Evolutionary conservation across 2,329 filamentous ascomycete genomes (phyloP), one percentile per base, ranked within the genome.

Genomic region (Phyllosticta citribraziliensis): DNA sequence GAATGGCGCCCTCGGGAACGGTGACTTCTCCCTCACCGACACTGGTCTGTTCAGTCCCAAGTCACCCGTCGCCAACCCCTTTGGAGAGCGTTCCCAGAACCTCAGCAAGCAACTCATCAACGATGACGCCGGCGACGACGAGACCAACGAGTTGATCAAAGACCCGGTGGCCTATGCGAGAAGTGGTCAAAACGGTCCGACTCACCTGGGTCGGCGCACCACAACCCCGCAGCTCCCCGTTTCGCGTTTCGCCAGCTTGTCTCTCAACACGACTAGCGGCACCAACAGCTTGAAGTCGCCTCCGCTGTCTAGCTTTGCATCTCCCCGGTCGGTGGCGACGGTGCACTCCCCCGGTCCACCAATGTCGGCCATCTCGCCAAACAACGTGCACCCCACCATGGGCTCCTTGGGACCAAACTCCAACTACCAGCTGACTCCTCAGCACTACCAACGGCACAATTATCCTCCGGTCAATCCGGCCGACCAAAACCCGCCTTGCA

Each of bases 401-500:
- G 79, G 74, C 63, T 78, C 74, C 64, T 74, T 76, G 63, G 75
- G 74, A 6, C 72, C 76, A 14, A 81, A 78, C 58, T 75, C 78
- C 54, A 78, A 78, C 62, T 87, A 82, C 67, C 81, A 82, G 65
- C 78, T 83, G 65, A 78, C 79, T 47, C 80, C 77, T 59, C 77
- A 81, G 65, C 80, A 84, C 63, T 88, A 82, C 66, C 80, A 77
- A 65, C 82, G 79, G 68, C 84, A 85, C 64, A 87, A 86, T 63
- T 89, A 91, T 64, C 93, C 93, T 14, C 88, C 92, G 0, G 89
- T 90, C 63, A 97, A 97, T 67, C 93, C 92, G 0, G 92, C 93
- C 12, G 93, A 99, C 70, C 89, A 97, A 74, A 97, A 97, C 68
- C 93, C 93, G 1, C 94, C 94, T 0, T 97, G 94, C 81, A 97